These are phyloP conservation scores for Vitis cinerea DNA, from an alignment of 164 flowering plant species.

Conservation along the genomic window DNA sequence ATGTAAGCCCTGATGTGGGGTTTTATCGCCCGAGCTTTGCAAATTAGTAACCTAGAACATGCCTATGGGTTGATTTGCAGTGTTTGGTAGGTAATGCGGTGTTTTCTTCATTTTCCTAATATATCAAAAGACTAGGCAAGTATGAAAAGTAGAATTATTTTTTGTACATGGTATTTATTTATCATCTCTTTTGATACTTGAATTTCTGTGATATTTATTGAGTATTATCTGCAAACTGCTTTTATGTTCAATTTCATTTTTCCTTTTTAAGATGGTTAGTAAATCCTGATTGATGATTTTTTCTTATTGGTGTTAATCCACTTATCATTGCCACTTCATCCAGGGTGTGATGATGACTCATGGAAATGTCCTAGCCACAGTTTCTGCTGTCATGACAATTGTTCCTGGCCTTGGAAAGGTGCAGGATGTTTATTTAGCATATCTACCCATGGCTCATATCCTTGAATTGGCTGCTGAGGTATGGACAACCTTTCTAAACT, in stretches of 20 bases:
- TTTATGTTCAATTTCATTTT: no score
- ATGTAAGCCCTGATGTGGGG: not conserved
- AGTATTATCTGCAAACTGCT: no score
- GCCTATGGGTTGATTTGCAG: not conserved
- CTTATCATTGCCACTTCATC: slow-evolving; percentile 13
- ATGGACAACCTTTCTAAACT: slow-evolving; percentile 10
- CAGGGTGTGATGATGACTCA: slow-evolving; percentile 99
- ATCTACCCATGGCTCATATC: slow-evolving; percentile 89
- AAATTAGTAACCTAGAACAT: not conserved
- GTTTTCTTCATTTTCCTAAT: no score
- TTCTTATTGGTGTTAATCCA: not conserved
- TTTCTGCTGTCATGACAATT: slow-evolving; percentile 85
- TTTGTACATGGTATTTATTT: no score
- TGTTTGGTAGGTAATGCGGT: not conserved
- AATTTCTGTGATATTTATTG: no score
- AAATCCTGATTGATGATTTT: no score
- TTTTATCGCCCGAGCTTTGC: not conserved
- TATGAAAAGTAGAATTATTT: no score
- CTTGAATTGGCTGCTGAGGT: slow-evolving; percentile 99
- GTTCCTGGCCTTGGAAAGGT: slow-evolving; percentile 67
- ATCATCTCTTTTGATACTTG: no score
- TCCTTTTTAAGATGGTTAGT: no score
- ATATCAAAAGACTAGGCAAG: no score
- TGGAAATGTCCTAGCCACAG: slow-evolving; percentile 75
- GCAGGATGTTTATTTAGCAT: slow-evolving; percentile 82